phyloP scores from a whole-genome alignment of 306 rosid species.

The Quercus mongolica region DNA sequence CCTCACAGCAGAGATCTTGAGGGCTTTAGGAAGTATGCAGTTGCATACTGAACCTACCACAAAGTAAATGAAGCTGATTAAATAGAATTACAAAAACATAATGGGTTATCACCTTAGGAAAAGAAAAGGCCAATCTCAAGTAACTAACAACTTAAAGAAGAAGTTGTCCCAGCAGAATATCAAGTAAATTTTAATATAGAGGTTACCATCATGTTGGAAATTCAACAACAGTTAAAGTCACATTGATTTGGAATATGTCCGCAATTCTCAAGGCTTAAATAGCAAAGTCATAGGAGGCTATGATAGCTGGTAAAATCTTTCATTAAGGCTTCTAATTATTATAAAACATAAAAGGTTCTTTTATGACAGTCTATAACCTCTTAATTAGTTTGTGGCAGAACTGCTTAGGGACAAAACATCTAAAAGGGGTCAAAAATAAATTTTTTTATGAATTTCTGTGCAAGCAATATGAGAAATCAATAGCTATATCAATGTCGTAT shows the following conservation, averaged over 20 bases:
- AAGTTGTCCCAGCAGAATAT: background rate
- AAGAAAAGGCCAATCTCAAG: background rate
- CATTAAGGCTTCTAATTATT: background rate
- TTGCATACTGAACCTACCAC: conserved; percentile 81
- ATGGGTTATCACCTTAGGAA: background rate
- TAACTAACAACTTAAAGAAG: background rate
- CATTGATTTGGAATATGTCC: background rate
- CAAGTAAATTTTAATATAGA: background rate
- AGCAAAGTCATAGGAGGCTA: background rate
- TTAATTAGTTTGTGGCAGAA: background rate
- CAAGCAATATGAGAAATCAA: background rate
- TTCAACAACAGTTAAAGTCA: background rate
- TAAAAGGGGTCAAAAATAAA: background rate
- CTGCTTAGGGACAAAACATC: background rate
- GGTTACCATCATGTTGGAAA: background rate
- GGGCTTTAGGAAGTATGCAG: conserved; percentile 84
- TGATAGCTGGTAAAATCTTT: background rate
- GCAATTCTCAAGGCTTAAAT: background rate
- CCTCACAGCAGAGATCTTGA: conserved; percentile 62
- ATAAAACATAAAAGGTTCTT: background rate
- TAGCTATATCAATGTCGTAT: conserved; percentile 1
- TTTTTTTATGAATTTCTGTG: background rate
- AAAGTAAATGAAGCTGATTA: conserved; percentile 10
- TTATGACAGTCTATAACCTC: background rate
- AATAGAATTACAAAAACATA: background rate